These are phyloP conservation scores for Suillus variegatus DNA, from an alignment of 768 basidiomycete genomes.

Conservation along the genomic window DNA sequence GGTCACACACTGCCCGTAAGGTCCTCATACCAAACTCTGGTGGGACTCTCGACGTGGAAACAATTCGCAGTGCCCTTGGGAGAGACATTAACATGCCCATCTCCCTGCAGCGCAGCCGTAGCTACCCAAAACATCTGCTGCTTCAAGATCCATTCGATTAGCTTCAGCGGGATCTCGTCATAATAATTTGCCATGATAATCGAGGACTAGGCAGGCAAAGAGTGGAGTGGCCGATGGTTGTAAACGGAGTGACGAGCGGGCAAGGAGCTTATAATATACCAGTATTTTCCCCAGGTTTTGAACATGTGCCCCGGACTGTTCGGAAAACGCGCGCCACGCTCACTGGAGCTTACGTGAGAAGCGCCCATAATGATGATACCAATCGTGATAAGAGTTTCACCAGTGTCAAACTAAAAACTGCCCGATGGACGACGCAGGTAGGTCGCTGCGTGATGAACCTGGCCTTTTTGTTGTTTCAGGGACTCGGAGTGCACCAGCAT, in stretches of 20 bases:
- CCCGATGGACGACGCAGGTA: neutral
- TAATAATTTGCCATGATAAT: slow-evolving; percentile 56
- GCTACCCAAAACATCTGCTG: slow-evolving; percentile 78
- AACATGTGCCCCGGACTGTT: neutral
- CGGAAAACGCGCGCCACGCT: neutral
- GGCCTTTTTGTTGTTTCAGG: neutral
- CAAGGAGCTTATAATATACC: neutral
- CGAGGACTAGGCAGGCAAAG: neutral
- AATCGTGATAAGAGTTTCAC: neutral
- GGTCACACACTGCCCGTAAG: slow-evolving; percentile 59
- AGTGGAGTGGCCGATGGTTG: too few relatives aligned
- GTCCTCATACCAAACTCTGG: slow-evolving; percentile 73
- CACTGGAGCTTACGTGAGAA: neutral
- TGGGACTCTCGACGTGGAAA: slow-evolving; percentile 58
- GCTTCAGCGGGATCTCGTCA: slow-evolving; percentile 54
- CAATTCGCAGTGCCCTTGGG: slow-evolving; percentile 63
- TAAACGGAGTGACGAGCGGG: neutral
- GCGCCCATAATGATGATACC: neutral
- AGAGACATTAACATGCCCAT: slow-evolving; percentile 68
- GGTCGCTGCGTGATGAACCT: neutral
- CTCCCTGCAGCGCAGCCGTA: slow-evolving; percentile 54
- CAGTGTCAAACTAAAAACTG: neutral
- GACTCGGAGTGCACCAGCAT: neutral
- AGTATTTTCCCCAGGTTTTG: neutral
- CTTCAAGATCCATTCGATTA: slow-evolving; percentile 56